Base-by-base conservation (phyloP, 2,329 filamentous ascomycete species). In the Clarireedia monteithiana region DNA sequence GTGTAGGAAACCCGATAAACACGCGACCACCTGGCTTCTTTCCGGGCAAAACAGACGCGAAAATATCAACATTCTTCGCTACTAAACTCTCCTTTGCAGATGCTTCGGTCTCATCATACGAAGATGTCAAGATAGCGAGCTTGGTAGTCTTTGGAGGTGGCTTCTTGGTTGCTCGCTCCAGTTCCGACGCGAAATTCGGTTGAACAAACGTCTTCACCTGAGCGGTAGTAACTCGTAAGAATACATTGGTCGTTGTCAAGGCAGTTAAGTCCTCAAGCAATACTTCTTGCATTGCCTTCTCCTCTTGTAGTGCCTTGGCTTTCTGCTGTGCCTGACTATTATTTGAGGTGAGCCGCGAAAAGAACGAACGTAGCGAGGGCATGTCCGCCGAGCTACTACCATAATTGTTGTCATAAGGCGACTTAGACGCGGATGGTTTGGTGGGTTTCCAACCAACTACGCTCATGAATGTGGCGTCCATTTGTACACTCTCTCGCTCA, bases 1-100 rank as follows among this genome's bases (percentile, higher is more conserved):
- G 91, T 1, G 94, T 99, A 3, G 94, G 92, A 67, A 99, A 99
- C 0, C 94, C 94, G 66, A 99, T 99, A 67, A 97, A 99, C 54
- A 99, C 88, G 53, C 89, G 85, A 6, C 94, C 94, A 7, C 83
- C 82, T 0, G 81, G 81, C 64, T 89, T 88, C 70, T 91, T 95
- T 56, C 82, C 90, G 2, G 94, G 94, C 5, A 97, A 73, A 1
- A 99, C 91, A 1, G 91, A 94, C 1, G 88, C 82, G 70, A 99
- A 96, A 6, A 99, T 84, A 67, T 96, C 89, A 1, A 81, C 78
- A 2, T 82, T 79, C 59, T 85, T 82, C 6, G 79, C 74, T 10
- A 80, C 67, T 15, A 73, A 69, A 5, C 70, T 74, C 2, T 73
- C 68, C 17, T 70, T 67, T 3, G 75, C 71, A 7, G 78, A 81